Evolutionary conservation across 2,329 filamentous ascomycete genomes (phyloP).

Genomic region (Trichoderma harzianum): DNA sequence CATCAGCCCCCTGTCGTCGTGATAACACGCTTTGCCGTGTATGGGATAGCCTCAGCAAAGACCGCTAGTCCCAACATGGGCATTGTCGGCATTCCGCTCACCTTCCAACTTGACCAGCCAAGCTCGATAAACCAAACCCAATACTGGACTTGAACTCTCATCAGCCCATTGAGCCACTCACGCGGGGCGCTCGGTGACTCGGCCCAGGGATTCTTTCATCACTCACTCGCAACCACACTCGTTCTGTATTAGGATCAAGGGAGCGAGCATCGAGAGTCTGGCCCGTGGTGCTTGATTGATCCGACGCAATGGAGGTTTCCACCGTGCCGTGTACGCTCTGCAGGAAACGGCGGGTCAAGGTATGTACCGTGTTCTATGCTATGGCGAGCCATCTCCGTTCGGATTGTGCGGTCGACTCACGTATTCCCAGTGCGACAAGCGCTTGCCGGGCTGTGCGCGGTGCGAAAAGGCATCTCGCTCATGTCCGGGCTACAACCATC

Average conservation of each 20-base stretch:
- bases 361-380: slow-evolving; percentile 2
- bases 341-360: slow-evolving; percentile 23
- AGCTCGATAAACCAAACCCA: background rate
- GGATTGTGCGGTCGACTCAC: background rate
- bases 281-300: background rate
- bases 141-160: background rate
- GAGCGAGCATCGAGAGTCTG: slow-evolving; percentile 1
- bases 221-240: background rate
- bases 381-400: background rate
- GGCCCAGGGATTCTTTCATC: background rate
- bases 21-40: background rate
- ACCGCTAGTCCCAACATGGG: background rate
- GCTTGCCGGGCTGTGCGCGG: slow-evolving; percentile 19
- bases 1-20: background rate
- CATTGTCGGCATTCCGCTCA: background rate
- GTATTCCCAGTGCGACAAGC: slow-evolving; percentile 21
- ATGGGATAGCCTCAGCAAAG: background rate
- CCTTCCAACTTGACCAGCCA: background rate
- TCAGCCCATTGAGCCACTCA: slow-evolving; percentile 7
- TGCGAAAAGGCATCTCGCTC: slow-evolving; percentile 21
- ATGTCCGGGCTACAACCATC: slow-evolving; percentile 23
- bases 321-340: slow-evolving; percentile 21
- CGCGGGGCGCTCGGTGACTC: slow-evolving; percentile 12
- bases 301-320: slow-evolving; percentile 15
- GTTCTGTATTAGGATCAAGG: slow-evolving; percentile 11